A percentile compares a stretch with the other conserved stretches of the same genome.
These are phyloP conservation scores for Maudiozyma humilis DNA, from an alignment of 1,139 yeast species.

Conservation along the genomic window DNA sequence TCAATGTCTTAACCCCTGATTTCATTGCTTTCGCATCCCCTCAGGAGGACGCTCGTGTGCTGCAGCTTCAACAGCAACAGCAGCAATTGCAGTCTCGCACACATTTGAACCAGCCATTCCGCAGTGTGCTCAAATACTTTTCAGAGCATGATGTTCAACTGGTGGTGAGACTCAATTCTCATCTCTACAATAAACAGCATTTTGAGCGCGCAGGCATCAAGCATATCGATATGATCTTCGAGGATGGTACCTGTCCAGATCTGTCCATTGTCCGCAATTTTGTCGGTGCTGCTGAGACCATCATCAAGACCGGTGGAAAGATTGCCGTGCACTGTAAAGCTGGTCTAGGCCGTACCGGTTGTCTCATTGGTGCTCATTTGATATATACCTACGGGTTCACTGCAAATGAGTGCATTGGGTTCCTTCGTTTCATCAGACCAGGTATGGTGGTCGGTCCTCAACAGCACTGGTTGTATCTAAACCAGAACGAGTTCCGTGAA, in stretches of 20 bases:
- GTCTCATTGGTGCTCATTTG: constrained; percentile 92
- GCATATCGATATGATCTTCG: constrained; percentile 91
- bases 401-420: constrained; percentile 92
- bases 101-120: constrained; percentile 61
- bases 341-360: constrained; percentile 95
- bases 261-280: constrained; percentile 86
- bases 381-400: constrained; percentile 95
- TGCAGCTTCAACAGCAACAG: constrained; percentile 9
- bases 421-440: constrained; percentile 92
- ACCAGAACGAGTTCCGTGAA: constrained; percentile 90
- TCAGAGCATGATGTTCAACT: constrained; percentile 65
- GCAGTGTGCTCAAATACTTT: constrained; percentile 72
- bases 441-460: constrained; percentile 99
- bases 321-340: constrained; percentile 98
- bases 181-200: constrained; percentile 74
- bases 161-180: constrained; percentile 88
- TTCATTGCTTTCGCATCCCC: constrained; percentile 98
- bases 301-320: constrained; percentile 74
- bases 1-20: constrained; percentile 83
- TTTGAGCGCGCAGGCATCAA: constrained; percentile 77
- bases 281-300: constrained; percentile 89
- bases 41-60: constrained; percentile 54
- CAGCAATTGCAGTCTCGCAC: constrained; percentile 23
- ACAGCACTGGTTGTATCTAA: constrained; percentile 95
- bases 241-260: constrained; percentile 96